Evolutionary conservation across 1,139 yeast species (phyloP), one percentile per base, ranked within the genome.

Genomic region (Hyphopichia pseudoburtonii): DNA sequence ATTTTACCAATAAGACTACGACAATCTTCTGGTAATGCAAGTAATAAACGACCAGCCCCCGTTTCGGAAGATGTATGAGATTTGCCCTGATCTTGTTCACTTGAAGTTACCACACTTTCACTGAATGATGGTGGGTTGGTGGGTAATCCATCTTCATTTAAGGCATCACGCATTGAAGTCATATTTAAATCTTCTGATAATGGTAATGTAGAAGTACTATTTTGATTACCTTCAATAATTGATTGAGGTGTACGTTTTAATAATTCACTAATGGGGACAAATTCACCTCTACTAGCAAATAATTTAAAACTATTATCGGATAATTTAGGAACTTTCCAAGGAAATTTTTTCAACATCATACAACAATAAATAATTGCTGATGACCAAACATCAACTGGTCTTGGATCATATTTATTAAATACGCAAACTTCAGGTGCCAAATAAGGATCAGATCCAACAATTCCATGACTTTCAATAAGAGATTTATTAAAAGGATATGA

Each of bases 361-460:
- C 97, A 90, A 52, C 96, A 88, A 58, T 86, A 87, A 32, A 90
- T 87, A 42, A 90, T 88, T 12, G 96, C 97, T 18, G 82, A 81
- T 8, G 96, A 86, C 97, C 97, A 90, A 25, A 90, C 85, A 62
- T 90, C 97, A 15, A 90, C 95, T 7, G 95, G 94, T 46, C 95
- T 76, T 14, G 97, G 96, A 60, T 87, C 96, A 56, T 90, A 90
- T 44, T 72, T 71, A 48, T 84, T 80, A 46, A 86, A 73, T 8
- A 88, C 88, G 48, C 95, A 78, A 12, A 90, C 96, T 62, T 90
- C 97, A 0, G 97, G 97, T 0, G 97, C 96, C 48, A 89, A 70
- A 56, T 89, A 89, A 9, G 97, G 97, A 60, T 89, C 97, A 9
- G 95, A 84, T 4, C 97, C 97, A 28, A 89, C 96, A 40, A 89